Evolutionary conservation across 305 asterid species (phyloP), one percentile per base, ranked within the genome.

Genomic region (Stenogyne calaminthoides): DNA sequence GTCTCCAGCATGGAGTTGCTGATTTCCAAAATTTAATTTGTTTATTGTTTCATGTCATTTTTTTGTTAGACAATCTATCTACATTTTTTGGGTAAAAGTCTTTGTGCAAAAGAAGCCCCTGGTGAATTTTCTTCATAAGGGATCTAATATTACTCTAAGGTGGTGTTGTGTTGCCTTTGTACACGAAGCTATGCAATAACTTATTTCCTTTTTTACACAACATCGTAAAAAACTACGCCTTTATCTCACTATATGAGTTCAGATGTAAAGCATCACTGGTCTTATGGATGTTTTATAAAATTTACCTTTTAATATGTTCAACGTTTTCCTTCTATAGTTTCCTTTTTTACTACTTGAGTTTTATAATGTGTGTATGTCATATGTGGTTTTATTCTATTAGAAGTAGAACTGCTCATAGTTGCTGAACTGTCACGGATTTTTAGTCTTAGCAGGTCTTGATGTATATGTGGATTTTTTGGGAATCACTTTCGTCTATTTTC

Each of bases 371-470:
- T 25, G 29, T 25, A 25, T 25, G 29, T 25, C 54, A 19, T 20
- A 9, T 39, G 36, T 55, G 40, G 39, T 55, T 69, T 52, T 55
- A 55, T 54, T 69, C 47, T 11, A 11, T 10, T 6, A 37, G 29
- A 57, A 59, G 18, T 3, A 37, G 29, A 70, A 59, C 42, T 40
- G 42, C 59, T 70, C 46, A 44, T 70, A 15, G 3, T 27, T 40
- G 15, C 49, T 19, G 42, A 18, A 36, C 36, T 52, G 25, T 46
- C 8, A 11, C 0, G 9, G 20, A 34, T 20, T 11, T 51, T 34
- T 46, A 63, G 56, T 52, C 65, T 63, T 56, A 52, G 25, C 34
- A 3, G 39, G 69, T 5, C 16, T 27, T 62, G 29, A 54, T 70
- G 27, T 16, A 55, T 36, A 63, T 61, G 52, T 29, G n/a, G n/a